Conservation (phyloP, 306 rosid species). For the Nissolia schottii region DNA sequence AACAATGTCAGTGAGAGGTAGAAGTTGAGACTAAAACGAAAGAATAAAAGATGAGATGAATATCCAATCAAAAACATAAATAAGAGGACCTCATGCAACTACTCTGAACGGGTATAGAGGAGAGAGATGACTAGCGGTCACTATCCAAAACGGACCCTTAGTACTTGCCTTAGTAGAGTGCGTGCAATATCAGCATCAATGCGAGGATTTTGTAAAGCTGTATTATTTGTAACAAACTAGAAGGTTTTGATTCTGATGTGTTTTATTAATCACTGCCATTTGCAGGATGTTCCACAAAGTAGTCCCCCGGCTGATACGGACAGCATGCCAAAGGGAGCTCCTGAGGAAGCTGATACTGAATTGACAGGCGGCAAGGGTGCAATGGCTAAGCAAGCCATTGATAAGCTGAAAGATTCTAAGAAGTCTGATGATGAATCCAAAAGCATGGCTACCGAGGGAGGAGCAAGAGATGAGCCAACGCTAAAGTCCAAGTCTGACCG, state of each 20-base stretch:
- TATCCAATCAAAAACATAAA: no score
- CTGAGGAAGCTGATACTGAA: constrained; percentile 41
- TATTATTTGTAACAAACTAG: background rate
- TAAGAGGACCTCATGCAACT: no score
- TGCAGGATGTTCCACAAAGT: constrained; percentile 57
- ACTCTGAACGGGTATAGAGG: no score
- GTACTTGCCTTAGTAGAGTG: constrained; percentile 6
- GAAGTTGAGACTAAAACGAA: no score
- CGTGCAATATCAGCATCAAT: background rate
- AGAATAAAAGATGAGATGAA: no score
- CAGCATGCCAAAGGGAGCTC: constrained; percentile 32
- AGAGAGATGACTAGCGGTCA: no score
- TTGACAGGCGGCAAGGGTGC: constrained; percentile 50
- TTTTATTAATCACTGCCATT: constrained; percentile 1
- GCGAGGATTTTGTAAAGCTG: background rate
- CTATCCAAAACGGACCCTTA: no score
- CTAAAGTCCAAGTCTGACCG: constrained; percentile 63
- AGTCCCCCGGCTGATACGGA: constrained; percentile 52
- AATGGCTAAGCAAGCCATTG: constrained; percentile 41
- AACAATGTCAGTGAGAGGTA: no score
- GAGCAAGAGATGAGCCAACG: constrained; percentile 46
- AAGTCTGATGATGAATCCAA: constrained; percentile 68
- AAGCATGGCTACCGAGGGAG: constrained; percentile 47
- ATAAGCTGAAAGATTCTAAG: constrained; percentile 56
- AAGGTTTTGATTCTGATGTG: background rate